Conservation (phyloP, 2,329 filamentous ascomycete species). For the Colletotrichum simmondsii region DNA sequence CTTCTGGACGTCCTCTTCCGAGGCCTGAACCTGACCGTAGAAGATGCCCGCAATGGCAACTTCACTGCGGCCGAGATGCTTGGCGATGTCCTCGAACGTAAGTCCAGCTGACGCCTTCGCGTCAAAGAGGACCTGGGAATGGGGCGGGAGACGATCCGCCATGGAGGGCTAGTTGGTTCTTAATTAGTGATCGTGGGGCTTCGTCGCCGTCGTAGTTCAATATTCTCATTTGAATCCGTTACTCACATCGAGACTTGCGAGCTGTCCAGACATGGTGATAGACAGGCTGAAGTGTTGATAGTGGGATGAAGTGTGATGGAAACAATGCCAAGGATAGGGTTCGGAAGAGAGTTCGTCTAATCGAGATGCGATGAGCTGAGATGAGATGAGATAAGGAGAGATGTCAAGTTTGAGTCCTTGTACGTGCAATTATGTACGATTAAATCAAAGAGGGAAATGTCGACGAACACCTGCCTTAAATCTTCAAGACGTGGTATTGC, state of each 20-base stretch:
- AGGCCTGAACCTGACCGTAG: slow-evolving; percentile 86
- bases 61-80: slow-evolving; percentile 80
- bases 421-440: background rate
- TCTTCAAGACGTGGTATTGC: background rate
- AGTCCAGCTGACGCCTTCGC: slow-evolving; percentile 82
- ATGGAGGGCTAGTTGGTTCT: slow-evolving; percentile 66
- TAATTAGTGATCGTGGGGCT: slow-evolving; percentile 30
- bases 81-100: slow-evolving; percentile 82
- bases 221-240: background rate
- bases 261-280: slow-evolving; percentile 4
- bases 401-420: background rate
- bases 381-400: background rate
- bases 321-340: background rate
- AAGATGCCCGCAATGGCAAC: slow-evolving; percentile 89
- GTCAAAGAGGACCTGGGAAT: slow-evolving; percentile 79
- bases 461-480: background rate
- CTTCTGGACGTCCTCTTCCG: slow-evolving; percentile 72
- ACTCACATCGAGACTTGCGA: slow-evolving; percentile 51
- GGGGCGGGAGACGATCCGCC: slow-evolving; percentile 74
- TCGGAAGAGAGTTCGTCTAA: background rate
- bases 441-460: background rate
- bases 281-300: background rate
- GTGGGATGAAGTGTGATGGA: background rate
- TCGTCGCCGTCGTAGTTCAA: background rate
- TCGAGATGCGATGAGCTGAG: background rate